Percentiles rank a stretch among this genome's conserved stretches.
phyloP scores from a whole-genome alignment of 2,329 filamentous ascomycete species.

The Penicillium sp. region DNA sequence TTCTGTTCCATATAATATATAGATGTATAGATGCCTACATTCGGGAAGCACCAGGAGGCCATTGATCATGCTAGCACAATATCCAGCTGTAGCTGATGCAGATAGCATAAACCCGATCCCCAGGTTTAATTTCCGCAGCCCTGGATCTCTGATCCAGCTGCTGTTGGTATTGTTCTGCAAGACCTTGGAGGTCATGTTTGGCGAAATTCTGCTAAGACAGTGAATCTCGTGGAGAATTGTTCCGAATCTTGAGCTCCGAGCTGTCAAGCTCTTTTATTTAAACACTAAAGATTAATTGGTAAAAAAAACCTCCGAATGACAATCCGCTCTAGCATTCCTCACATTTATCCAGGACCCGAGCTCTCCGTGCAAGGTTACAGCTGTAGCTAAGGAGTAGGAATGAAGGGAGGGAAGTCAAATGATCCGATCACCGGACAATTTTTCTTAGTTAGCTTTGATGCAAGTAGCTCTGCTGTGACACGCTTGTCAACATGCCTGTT shows the following conservation, averaged over 20 bases:
- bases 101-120: slow-evolving; percentile 24
- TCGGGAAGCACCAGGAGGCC: slow-evolving; percentile 23
- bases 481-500: slow-evolving; percentile 9
- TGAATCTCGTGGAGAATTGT: not conserved
- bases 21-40: slow-evolving; percentile 12
- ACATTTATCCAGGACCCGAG: not conserved
- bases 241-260: not conserved
- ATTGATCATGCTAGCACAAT: slow-evolving; percentile 27
- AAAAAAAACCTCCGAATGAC: slow-evolving; percentile 7
- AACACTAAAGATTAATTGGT: slow-evolving; percentile 3
- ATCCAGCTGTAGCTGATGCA: slow-evolving; percentile 25
- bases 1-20: not conserved
- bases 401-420: slow-evolving; percentile 10
- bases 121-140: slow-evolving; percentile 20
- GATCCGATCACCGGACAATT: slow-evolving; percentile 12
- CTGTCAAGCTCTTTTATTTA: slow-evolving; percentile 13
- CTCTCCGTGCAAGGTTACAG: slow-evolving; percentile 8
- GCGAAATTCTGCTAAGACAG: not conserved
- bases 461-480: not conserved
- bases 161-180: slow-evolving; percentile 9
- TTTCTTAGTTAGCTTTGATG: not conserved
- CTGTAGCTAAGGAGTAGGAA: slow-evolving; percentile 12
- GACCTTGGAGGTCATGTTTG: slow-evolving; percentile 9
- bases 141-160: slow-evolving; percentile 12
- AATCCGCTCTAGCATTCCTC: slow-evolving; percentile 6